Evolutionary conservation across 2,329 filamentous ascomycete species (phyloP).

Genomic region (Trichoderma polysporum): DNA sequence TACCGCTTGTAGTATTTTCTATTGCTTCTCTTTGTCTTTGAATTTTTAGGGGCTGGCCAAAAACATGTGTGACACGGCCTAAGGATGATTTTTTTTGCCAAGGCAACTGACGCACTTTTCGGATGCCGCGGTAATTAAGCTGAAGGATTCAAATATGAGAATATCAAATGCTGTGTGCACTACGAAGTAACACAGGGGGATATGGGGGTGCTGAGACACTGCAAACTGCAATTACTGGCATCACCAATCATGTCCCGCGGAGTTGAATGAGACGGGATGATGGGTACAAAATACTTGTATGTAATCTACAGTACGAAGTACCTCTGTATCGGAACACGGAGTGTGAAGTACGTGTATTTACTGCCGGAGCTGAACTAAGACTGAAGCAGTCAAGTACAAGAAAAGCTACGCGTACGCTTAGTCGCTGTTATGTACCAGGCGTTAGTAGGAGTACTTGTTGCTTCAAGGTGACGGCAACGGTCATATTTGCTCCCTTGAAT

Average conservation of each 20-base stretch:
- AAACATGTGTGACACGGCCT: neutral
- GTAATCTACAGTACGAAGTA: neutral
- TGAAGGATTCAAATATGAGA: neutral
- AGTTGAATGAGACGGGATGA: neutral
- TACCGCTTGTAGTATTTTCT: neutral
- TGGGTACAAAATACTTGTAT: neutral
- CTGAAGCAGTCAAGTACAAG: neutral
- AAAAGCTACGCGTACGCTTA: slow-evolving; percentile 11
- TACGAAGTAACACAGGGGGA: neutral
- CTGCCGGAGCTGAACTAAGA: slow-evolving; percentile 5
- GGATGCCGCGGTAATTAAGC: slow-evolving; percentile 14
- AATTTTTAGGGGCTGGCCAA: neutral
- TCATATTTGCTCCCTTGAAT: too few species aligned
- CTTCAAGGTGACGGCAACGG: neutral
- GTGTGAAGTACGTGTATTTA: slow-evolving; percentile 3
- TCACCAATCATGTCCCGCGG: neutral
- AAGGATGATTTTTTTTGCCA: too few species aligned
- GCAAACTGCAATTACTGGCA: neutral
- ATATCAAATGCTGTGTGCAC: neutral
- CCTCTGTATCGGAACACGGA: neutral
- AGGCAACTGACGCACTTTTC: neutral
- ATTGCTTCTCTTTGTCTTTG: neutral
- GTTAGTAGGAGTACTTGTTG: neutral
- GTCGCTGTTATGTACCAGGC: neutral
- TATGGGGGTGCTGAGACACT: neutral